Conservation (phyloP, 768 basidiomycete species). For the Lactarius pseudohatsudake region DNA sequence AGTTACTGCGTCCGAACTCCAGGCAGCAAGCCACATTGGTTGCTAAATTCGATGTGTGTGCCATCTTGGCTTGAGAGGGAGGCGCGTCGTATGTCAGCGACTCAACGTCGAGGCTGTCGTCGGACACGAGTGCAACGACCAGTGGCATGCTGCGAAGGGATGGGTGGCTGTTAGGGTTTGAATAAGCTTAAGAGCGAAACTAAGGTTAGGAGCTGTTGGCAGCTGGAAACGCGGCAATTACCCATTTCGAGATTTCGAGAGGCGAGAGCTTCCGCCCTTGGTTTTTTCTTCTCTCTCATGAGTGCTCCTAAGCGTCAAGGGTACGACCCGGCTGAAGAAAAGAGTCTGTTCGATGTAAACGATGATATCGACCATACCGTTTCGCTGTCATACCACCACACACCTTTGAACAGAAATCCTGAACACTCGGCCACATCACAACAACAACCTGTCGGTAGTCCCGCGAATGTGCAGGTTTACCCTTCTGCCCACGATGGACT, state of each 20-base stretch:
- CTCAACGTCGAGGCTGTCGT: background rate
- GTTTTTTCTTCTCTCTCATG: conserved; percentile 13
- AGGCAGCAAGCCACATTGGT: background rate
- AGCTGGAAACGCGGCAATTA: background rate
- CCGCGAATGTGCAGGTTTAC: conserved; percentile 4
- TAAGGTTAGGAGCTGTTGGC: conserved; percentile 17
- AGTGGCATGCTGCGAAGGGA: too few relatives aligned
- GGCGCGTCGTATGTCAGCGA: background rate
- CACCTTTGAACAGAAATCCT: conserved; percentile 13
- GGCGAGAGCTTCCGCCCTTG: background rate
- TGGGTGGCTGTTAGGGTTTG: background rate
- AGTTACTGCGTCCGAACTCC: background rate
- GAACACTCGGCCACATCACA: conserved; percentile 16
- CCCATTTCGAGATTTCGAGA: background rate
- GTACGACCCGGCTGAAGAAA: conserved; percentile 7
- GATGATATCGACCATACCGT: conserved; percentile 19
- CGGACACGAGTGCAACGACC: background rate
- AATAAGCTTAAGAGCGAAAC: background rate
- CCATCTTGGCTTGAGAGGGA: background rate
- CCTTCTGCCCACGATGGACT: conserved; percentile 8
- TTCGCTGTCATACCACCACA: conserved; percentile 17
- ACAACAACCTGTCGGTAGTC: background rate
- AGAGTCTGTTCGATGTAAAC: conserved; percentile 3
- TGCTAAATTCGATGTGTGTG: background rate
- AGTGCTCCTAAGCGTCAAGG: conserved; percentile 7